These are phyloP conservation scores for Colletotrichum cuscutae DNA, from an alignment of 2,329 filamentous ascomycete genomes.

Conservation along the genomic window DNA sequence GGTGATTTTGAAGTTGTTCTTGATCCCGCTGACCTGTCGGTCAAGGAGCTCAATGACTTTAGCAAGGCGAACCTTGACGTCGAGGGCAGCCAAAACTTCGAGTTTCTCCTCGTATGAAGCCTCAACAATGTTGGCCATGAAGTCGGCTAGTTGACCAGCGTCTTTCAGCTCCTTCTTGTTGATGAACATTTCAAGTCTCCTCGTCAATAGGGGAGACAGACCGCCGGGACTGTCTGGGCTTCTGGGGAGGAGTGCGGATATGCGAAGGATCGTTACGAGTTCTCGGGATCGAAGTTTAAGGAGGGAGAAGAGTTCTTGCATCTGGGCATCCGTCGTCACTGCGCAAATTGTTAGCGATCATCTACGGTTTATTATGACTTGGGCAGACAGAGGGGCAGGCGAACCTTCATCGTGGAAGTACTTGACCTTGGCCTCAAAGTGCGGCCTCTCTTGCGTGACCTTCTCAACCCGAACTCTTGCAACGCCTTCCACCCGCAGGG, in stretches of 20 bases:
- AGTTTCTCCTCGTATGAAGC: constrained; percentile 92
- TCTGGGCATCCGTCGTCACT: constrained; percentile 62
- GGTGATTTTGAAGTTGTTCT: constrained; percentile 88
- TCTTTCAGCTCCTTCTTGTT: constrained; percentile 83
- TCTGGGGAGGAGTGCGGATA: constrained; percentile 81
- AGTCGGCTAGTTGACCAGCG: constrained; percentile 89
- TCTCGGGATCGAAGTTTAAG: constrained; percentile 89
- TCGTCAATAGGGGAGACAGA: constrained; percentile 87
- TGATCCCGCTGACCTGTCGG: constrained; percentile 84
- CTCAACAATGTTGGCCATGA: constrained; percentile 94
- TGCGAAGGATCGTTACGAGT: constrained; percentile 82
- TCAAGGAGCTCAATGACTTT: constrained; percentile 86
- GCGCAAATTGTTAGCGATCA: constrained; percentile 10
- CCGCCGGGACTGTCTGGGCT: constrained; percentile 66
- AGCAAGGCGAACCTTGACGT: constrained; percentile 80
- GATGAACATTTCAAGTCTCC: constrained; percentile 89
- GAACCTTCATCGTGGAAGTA: constrained; percentile 76
- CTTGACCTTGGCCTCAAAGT: constrained; percentile 84
- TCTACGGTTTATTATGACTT: too few species aligned
- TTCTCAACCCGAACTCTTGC: constrained; percentile 80
- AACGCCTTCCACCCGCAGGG: constrained; percentile 86
- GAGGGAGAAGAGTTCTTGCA: constrained; percentile 78
- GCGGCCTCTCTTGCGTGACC: constrained; percentile 81
- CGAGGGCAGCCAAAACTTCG: constrained; percentile 82
- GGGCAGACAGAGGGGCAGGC: constrained; percentile 37